These are phyloP conservation scores for Alternaria novae-zelandiae DNA, from an alignment of 2,329 filamentous ascomycete genomes.

Conservation along the genomic window DNA sequence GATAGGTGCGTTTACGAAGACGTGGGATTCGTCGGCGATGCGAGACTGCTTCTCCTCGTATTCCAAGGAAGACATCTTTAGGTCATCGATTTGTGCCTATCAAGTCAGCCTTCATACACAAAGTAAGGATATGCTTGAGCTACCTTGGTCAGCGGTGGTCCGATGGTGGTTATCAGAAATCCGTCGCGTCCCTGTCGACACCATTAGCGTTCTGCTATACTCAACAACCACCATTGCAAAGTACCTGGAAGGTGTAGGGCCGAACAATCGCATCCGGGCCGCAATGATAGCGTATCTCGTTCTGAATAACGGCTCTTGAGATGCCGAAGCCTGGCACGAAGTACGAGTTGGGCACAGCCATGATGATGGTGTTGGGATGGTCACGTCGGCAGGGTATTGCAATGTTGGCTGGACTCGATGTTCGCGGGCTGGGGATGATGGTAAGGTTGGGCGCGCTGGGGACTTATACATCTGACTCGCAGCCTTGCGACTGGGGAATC, in stretches of 20 bases:
- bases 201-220: constrained; percentile 21
- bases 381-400: constrained; percentile 11
- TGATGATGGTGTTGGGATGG: constrained; percentile 12
- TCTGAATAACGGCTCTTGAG: constrained; percentile 52
- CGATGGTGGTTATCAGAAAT: constrained; percentile 50
- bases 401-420: constrained; percentile 15
- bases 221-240: not conserved
- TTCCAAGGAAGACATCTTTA: constrained; percentile 48
- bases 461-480: constrained; percentile 29
- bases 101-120: constrained; percentile 15
- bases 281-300: constrained; percentile 52
- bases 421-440: constrained; percentile 15
- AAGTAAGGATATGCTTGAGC: not conserved
- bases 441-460: constrained; percentile 25
- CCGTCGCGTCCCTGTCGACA: constrained; percentile 49
- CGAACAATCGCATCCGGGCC: constrained; percentile 52
- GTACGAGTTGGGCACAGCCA: constrained; percentile 47
- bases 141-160: constrained; percentile 52
- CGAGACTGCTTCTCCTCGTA: constrained; percentile 52
- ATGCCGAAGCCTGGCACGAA: constrained; percentile 53
- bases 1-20: constrained; percentile 50
- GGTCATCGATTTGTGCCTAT: constrained; percentile 52
- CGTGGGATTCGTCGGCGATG: constrained; percentile 40
- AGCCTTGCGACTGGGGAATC: constrained; percentile 6
- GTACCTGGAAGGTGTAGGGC: constrained; percentile 52